Evolutionary conservation across 225 moss, liverwort and hornwort genomes (phyloP).

Genomic region (Anthoceros angustus): DNA sequence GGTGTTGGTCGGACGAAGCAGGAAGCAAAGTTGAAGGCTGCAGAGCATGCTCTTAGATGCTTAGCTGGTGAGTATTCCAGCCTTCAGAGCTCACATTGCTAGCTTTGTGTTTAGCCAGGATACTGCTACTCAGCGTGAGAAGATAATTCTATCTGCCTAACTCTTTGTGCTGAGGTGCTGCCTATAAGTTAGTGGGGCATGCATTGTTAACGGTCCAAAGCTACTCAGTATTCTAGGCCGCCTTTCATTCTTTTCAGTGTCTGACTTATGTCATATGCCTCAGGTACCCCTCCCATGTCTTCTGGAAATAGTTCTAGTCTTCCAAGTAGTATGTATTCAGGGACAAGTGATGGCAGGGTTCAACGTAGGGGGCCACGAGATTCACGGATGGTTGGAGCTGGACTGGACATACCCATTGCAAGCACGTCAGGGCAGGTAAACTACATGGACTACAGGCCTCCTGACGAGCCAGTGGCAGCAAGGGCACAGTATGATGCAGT

Average conservation of each 20-base stretch:
- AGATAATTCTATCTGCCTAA: neutral
- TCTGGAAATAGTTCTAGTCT: neutral
- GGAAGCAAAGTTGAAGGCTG: neutral
- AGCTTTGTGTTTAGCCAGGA: too few relatives aligned
- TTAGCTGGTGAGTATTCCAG: neutral
- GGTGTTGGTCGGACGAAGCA: neutral
- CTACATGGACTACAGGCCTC: neutral
- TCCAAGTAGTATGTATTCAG: neutral
- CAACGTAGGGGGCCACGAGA: neutral
- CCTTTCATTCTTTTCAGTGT: neutral
- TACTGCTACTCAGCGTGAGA: neutral
- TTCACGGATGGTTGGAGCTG: neutral
- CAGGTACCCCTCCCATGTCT: neutral
- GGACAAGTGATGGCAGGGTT: neutral
- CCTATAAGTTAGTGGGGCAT: neutral
- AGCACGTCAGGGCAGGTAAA: constrained; percentile 4
- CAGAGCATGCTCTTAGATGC: neutral
- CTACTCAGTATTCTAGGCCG: too few relatives aligned
- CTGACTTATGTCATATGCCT: neutral
- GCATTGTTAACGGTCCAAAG: too few relatives aligned
- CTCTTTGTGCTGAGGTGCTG: neutral
- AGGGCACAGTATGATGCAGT: neutral
- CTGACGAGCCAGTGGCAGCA: neutral
- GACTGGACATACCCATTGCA: neutral
- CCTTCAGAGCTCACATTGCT: neutral